Base-by-base conservation (phyloP, 23 red algal species). In the Cyanidioschyzon merolae region DNA sequence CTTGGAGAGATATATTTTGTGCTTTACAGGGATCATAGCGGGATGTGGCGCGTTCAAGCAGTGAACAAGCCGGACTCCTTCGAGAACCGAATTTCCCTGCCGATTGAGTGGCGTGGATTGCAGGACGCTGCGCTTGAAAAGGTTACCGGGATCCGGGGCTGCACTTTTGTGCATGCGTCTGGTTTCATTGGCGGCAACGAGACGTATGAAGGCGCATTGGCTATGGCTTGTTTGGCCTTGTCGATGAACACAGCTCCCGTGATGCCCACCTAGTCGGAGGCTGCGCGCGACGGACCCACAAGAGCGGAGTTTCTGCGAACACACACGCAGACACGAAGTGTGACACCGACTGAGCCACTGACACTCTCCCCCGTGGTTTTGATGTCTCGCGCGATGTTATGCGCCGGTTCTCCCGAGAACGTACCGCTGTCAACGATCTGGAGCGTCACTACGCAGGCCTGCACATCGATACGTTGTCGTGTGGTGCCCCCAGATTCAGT, bases 131-230 rank as follows among this genome's bases (percentile, higher is more conserved):
- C 87, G 76, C 80, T 98, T 32, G 76, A 40, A 30, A 41, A 83
- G 50, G 31, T 89, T 31, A 80, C 87, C 2, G 94, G 94, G 30
- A 91, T 98, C 18, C 38, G 34, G 27, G 82, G 83, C 38, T 98
- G 94, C 74, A 82, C 90, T 36, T 98, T 98, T 76, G 83, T 85
- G 32, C 94, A 98, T 74, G 85, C 89, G 0, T 76, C 77, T 39
- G 94, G 94, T 30, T 98, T 98, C 68, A 98, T 91, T 37, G 94
- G 94, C 25, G 91, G 87, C 15, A 86, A 95, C 40, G 76, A 83
- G 38, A 83, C 59, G 12, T 95, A 82, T 41, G 86, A 95, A 21
- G 91, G 91, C 35, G 86, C 82, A 15, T 41, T 95, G 82, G 76
- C 59, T 16, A 89, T 95, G 86, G 91, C 86, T 45, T 40, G 39